Percentiles rank a stretch among this genome's conserved stretches.
phyloP scores from a whole-genome alignment of 2,329 filamentous ascomycete species.

The Elsinoe fawcettii region DNA sequence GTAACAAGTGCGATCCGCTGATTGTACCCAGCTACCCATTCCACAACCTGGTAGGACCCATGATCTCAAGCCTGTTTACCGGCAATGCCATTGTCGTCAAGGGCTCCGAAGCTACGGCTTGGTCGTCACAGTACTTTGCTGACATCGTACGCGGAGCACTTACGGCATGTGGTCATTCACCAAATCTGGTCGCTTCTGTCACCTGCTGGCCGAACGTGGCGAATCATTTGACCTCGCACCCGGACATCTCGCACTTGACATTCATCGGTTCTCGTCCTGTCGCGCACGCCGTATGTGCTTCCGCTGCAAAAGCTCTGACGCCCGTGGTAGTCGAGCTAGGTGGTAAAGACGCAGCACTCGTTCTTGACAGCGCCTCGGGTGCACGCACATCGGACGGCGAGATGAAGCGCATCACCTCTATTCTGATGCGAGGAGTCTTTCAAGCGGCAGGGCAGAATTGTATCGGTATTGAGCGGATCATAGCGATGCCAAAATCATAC shows the following conservation, averaged over 20 bases:
- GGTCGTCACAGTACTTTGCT: slow-evolving; percentile 79
- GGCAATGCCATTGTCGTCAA: slow-evolving; percentile 92
- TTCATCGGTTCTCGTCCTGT: slow-evolving; percentile 90
- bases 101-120: slow-evolving; percentile 89
- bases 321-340: slow-evolving; percentile 87
- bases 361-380: slow-evolving; percentile 66
- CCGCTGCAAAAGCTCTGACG: slow-evolving; percentile 76
- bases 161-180: slow-evolving; percentile 70
- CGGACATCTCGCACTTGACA: slow-evolving; percentile 76
- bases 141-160: slow-evolving; percentile 72
- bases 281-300: slow-evolving; percentile 78
- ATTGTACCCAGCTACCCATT: slow-evolving; percentile 42
- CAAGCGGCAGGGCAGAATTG: slow-evolving; percentile 96
- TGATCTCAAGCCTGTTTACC: slow-evolving; percentile 83
- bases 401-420: slow-evolving; percentile 65
- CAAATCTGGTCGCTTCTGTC: slow-evolving; percentile 73
- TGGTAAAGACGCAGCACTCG: slow-evolving; percentile 85
- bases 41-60: slow-evolving; percentile 86
- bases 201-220: slow-evolving; percentile 84
- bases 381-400: slow-evolving; percentile 40
- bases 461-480: slow-evolving; percentile 89
- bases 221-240: slow-evolving; percentile 74
- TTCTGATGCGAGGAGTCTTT: slow-evolving; percentile 86
- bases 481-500: slow-evolving; percentile 72
- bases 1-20: background rate